These are phyloP conservation scores for Cryphonectria radicalis DNA, from an alignment of 2,329 filamentous ascomycete genomes.

Conservation along the genomic window DNA sequence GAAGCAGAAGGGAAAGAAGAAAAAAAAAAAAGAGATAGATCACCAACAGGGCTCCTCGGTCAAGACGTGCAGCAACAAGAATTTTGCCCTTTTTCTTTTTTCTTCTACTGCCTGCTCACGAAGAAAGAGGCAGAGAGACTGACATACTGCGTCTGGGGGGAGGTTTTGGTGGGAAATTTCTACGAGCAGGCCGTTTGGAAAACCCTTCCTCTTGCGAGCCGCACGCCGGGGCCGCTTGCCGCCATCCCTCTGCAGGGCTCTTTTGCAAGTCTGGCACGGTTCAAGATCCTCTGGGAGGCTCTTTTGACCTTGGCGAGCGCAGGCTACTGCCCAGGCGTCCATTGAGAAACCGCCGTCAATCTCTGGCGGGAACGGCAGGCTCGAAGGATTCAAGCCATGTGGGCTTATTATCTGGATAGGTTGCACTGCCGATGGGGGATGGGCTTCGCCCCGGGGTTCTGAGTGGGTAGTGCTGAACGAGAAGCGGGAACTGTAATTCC, in stretches of 20 bases:
- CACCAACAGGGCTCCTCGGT: not conserved
- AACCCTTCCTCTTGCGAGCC: not conserved
- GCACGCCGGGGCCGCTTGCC: not conserved
- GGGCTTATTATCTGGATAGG: not conserved
- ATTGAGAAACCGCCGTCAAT: not conserved
- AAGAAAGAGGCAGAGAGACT: not conserved
- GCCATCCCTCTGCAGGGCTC: not conserved
- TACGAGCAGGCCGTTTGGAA: not conserved
- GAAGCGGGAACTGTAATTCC: not conserved
- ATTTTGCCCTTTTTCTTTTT: not conserved
- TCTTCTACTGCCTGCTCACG: not conserved
- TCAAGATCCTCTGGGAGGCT: not conserved
- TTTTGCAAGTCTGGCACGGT: not conserved
- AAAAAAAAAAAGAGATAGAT: not conserved
- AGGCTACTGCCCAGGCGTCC: not conserved
- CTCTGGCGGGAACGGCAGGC: not conserved
- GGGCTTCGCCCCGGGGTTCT: slow-evolving; percentile 15
- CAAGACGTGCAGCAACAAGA: not conserved
- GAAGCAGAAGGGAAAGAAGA: not conserved
- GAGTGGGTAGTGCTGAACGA: slow-evolving; percentile 3
- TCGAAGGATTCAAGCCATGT: slow-evolving; percentile 24
- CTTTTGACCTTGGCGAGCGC: not conserved
- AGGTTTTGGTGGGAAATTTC: not conserved
- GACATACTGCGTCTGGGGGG: not conserved
- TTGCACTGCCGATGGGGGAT: not conserved